These are phyloP conservation scores for Calonectria montana DNA, from an alignment of 2,329 filamentous ascomycete species.

Conservation along the genomic window DNA sequence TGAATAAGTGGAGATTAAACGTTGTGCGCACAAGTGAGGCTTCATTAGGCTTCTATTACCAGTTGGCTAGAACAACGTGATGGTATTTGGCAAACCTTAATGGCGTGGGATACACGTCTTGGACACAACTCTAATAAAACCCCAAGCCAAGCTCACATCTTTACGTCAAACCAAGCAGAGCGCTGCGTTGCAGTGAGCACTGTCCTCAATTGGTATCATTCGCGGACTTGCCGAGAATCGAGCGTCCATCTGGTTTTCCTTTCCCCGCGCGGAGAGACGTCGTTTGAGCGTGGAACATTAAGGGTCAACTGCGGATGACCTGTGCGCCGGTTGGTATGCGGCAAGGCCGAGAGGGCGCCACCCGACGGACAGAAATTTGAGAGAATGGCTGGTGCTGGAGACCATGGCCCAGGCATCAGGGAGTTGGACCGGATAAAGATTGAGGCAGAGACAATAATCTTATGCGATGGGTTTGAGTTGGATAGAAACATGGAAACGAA, in stretches of 20 bases:
- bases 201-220: neutral
- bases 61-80: neutral
- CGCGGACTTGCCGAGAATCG: neutral
- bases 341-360: neutral
- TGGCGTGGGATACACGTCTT: neutral
- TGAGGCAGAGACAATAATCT: neutral
- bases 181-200: no score
- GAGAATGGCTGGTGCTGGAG: slow-evolving; percentile 5
- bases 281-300: neutral
- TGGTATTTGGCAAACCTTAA: neutral
- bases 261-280: neutral
- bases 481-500: neutral
- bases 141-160: neutral
- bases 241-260: neutral
- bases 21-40: neutral
- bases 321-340: neutral
- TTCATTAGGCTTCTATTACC: neutral
- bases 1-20: neutral
- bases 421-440: neutral
- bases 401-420: neutral
- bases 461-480: neutral
- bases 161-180: neutral
- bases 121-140: neutral
- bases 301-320: neutral
- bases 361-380: neutral